Evolutionary conservation across 495 filamentous ascomycete genomes (phyloP).

Genomic region (Xylaria acuta): DNA sequence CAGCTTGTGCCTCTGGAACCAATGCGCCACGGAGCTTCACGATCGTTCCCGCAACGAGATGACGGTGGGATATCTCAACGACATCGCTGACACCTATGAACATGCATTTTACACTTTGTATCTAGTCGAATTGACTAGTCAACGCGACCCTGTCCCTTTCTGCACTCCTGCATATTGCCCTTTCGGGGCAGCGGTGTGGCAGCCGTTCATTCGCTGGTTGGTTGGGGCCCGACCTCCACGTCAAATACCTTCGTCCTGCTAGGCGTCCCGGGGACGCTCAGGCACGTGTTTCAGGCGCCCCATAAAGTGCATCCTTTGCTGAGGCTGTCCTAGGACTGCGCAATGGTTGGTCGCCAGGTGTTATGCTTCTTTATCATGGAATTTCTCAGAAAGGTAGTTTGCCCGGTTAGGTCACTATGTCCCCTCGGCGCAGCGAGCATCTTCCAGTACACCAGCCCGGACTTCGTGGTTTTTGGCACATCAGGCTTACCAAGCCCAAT

Average conservation of each 20-base stretch:
- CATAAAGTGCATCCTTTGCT: slow-evolving; percentile 16
- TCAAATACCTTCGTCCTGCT: slow-evolving; percentile 31
- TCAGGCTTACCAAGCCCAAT: slow-evolving; percentile 18
- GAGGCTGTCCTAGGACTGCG: slow-evolving; percentile 23
- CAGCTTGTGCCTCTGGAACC: not conserved
- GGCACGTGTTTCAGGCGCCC: slow-evolving; percentile 30
- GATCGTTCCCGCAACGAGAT: slow-evolving; percentile 1
- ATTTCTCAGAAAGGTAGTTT: slow-evolving; percentile 14
- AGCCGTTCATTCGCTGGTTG: slow-evolving; percentile 38
- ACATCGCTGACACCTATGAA: slow-evolving; percentile 9
- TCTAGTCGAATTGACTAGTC: slow-evolving; percentile 31
- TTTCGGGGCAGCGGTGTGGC: slow-evolving; percentile 42
- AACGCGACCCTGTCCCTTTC: slow-evolving; percentile 25
- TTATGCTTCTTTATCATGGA: slow-evolving; percentile 22
- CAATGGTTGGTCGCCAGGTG: slow-evolving; percentile 31
- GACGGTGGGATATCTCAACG: slow-evolving; percentile 4
- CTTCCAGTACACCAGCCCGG: not conserved
- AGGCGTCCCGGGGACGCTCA: slow-evolving; percentile 25
- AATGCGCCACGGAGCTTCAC: slow-evolving; percentile 13
- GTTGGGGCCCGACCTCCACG: slow-evolving; percentile 43
- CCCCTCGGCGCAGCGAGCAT: slow-evolving; percentile 19
- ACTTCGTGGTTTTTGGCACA: slow-evolving; percentile 1
- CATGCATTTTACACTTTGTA: slow-evolving; percentile 28
- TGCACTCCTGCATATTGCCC: slow-evolving; percentile 37
- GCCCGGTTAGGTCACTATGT: slow-evolving; percentile 25